Percentiles rank a stretch among this genome's conserved stretches.
phyloP scores from a whole-genome alignment of 192 early-diverging fungal genomes.

The Spinellus fusiger region DNA sequence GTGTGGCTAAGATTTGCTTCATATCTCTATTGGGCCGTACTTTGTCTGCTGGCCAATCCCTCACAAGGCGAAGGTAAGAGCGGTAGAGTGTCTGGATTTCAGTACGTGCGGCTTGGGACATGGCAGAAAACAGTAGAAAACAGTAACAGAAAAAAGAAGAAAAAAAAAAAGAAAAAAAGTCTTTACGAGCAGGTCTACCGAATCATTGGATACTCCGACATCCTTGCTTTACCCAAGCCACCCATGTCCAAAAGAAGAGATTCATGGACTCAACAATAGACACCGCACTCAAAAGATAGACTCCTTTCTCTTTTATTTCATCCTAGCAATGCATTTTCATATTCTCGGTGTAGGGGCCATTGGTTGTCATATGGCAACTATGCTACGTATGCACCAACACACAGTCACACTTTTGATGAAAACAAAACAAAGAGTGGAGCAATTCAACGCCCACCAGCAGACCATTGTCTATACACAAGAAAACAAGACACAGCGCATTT shows the following conservation, averaged over 20 bases:
- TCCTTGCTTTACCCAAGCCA: too few species aligned
- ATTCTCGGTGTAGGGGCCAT: conserved; percentile 68
- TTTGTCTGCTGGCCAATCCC: conserved; percentile 61
- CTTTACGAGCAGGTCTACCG: too few species aligned
- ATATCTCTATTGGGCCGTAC: conserved; percentile 64
- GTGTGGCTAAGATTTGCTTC: conserved; percentile 51
- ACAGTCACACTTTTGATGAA: conserved; percentile 56
- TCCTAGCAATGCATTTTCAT: conserved; percentile 37
- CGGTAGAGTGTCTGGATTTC: conserved; percentile 42
- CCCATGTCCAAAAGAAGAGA: too few species aligned
- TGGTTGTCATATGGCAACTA: conserved; percentile 55
- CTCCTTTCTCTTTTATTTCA: not conserved
- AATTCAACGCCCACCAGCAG: conserved; percentile 6
- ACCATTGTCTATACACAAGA: conserved; percentile 8
- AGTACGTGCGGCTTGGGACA: not conserved
- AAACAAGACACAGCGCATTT: not conserved
- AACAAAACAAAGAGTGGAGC: conserved; percentile 2
- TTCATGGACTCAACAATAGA: too few species aligned
- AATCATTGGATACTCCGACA: too few species aligned
- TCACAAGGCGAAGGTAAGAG: conserved; percentile 52
- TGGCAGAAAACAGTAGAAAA: not conserved
- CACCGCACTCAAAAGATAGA: too few species aligned
- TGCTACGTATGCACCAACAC: conserved; percentile 39
- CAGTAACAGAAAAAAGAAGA: not conserved
- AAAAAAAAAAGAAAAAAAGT: too few species aligned